A percentile compares a stretch with the other conserved stretches of the same genome.
Conservation (phyloP, 345 rosid species). For the Citrus glauca region DNA sequence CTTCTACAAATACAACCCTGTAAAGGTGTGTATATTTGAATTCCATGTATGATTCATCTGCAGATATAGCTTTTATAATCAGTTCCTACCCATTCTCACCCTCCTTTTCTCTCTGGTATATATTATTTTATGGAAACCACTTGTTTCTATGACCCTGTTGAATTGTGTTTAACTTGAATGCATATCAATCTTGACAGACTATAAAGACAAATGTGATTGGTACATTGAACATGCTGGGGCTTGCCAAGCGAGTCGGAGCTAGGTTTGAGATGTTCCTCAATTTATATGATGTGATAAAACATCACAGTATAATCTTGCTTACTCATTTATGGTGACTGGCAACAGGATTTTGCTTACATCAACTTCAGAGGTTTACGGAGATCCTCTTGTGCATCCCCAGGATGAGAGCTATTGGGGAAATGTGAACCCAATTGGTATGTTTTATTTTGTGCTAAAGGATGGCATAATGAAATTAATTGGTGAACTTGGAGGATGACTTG, state of each 20-base stretch:
- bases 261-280: slow-evolving; percentile 40
- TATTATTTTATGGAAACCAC: not conserved
- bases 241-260: slow-evolving; percentile 97
- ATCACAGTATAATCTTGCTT: not conserved
- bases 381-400: slow-evolving; percentile 93
- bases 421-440: slow-evolving; percentile 89
- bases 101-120: not conserved
- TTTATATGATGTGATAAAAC: not conserved
- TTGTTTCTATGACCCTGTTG: not conserved
- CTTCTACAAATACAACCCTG: slow-evolving; percentile 96
- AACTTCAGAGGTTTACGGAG: slow-evolving; percentile 93
- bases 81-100: not conserved
- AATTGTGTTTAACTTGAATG: not conserved
- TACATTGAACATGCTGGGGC: slow-evolving; percentile 93
- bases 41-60: not conserved
- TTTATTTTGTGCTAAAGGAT: not conserved
- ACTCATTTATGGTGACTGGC: slow-evolving; percentile 2
- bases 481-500: not conserved
- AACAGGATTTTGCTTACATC: slow-evolving; percentile 88
- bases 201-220: slow-evolving; percentile 97
- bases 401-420: slow-evolving; percentile 91
- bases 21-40: slow-evolving; percentile 53
- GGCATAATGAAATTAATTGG: not conserved
- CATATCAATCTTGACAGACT: slow-evolving; percentile 42
- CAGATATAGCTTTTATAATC: not conserved